Evolutionary conservation across 2,329 filamentous ascomycete genomes (phyloP), one percentile per base, ranked within the genome.

Genomic region (Colletotrichum destructivum): DNA sequence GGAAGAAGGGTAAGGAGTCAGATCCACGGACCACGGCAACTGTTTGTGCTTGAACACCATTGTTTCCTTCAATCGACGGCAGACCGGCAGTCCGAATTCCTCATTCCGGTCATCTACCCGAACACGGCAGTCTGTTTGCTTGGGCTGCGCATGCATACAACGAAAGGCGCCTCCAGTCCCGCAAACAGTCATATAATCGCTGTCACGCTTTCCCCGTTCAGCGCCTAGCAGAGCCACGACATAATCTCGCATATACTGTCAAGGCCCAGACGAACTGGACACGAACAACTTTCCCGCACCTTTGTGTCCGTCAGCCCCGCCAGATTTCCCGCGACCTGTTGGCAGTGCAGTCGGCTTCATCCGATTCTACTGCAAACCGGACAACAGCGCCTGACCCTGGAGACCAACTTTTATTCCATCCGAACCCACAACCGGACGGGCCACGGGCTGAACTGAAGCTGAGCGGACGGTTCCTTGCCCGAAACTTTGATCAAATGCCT

Each of bases 41-140:
- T 44, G 65, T 71, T 49, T 54, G 46, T 47, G 40, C 35, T 59
- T 23, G 42, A 44, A 54, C 42, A 21, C 59, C 40, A 59, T 59
- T 60, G 38, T 54, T 51, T 40, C 21, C 46, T 31, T 54, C 21
- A 38, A 60, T 60, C 65, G 54, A 62, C 35, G 44, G 46, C 35
- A 54, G 59, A 69, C 49, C 54, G 38, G 38, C 64, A 63, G 13
- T 42, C 31, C 26, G n/a, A 67, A 44, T 47, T 47, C 55, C 66
- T 54, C 52, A 38, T 59, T 63, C 69, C 69, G 65, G 59, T 38
- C 65, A 47, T 35, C 65, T 42, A 21, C 59, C 69, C 65, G 59
- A 54, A 69, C 65, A 46, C 65, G 65, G 69, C 64, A 63, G 40
- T 52, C 42, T 26, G 69, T 63, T 69, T 60, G 59, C 52, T 64